Conservation (phyloP, 2,329 filamentous ascomycete genomes). For the Xylogone sp. region DNA sequence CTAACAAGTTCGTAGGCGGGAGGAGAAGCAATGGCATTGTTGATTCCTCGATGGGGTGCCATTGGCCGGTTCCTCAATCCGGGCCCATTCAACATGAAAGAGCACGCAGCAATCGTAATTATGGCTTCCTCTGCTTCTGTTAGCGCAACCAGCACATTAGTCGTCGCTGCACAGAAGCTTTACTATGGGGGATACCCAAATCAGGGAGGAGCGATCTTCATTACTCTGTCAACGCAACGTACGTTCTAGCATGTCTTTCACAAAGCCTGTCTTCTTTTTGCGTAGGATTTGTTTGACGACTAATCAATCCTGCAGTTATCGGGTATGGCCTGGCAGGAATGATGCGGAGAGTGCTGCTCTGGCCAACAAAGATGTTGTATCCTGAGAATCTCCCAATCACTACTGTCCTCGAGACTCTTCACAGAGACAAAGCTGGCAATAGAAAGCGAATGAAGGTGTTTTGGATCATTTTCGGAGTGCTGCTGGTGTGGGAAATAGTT, state of each 20-base stretch:
- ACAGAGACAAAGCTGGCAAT: conserved; percentile 28
- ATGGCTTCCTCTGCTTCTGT: conserved; percentile 43
- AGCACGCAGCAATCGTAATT: conserved; percentile 61
- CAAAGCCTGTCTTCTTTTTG: not conserved
- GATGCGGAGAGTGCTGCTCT: conserved; percentile 51
- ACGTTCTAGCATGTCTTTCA: not conserved
- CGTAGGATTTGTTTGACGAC: not conserved
- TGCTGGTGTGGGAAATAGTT: conserved; percentile 44
- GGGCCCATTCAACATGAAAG: conserved; percentile 64
- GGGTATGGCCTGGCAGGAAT: conserved; percentile 61
- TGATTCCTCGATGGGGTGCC: conserved; percentile 30
- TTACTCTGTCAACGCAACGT: conserved; percentile 54
- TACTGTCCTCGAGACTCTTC: conserved; percentile 40
- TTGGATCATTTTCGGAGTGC: conserved; percentile 32
- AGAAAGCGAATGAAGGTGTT: conserved; percentile 36
- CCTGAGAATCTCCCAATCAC: conserved; percentile 50
- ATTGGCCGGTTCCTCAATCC: conserved; percentile 45
- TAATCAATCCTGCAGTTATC: conserved; percentile 33
- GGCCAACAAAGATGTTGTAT: conserved; percentile 61
- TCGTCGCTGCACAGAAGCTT: conserved; percentile 64
- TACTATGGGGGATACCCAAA: conserved; percentile 56
- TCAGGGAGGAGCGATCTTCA: conserved; percentile 57
- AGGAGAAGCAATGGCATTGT: conserved; percentile 33
- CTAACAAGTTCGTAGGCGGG: conserved; percentile 11
- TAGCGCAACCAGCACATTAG: conserved; percentile 53